These are phyloP conservation scores for Globisporangium irregulare DNA, from an alignment of 352 stramenopile genomes.

Conservation along the genomic window DNA sequence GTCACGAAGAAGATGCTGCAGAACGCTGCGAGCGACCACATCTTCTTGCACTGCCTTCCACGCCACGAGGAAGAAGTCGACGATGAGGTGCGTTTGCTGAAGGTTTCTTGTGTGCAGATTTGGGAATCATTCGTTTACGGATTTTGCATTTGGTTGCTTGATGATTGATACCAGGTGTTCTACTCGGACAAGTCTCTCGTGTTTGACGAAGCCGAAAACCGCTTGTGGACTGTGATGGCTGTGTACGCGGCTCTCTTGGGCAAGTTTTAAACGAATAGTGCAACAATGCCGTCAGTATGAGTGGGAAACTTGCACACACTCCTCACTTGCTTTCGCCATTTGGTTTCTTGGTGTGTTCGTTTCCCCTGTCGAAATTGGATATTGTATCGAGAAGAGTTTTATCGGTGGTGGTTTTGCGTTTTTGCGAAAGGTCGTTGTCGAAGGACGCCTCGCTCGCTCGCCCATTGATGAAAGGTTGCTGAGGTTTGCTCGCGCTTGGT, in stretches of 20 bases:
- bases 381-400: neutral
- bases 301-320: neutral
- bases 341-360: neutral
- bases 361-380: neutral
- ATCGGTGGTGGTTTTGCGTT: slow-evolving; percentile 9
- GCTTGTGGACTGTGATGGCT: slow-evolving; percentile 99
- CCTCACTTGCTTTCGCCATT: neutral
- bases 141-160: neutral
- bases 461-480: neutral
- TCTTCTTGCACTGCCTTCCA: slow-evolving; percentile 98
- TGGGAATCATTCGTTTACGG: neutral
- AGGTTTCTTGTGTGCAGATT: slow-evolving; percentile 1
- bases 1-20: slow-evolving; percentile 91
- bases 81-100: slow-evolving; percentile 83
- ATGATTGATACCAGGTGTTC: slow-evolving; percentile 68
- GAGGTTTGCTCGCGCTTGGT: neutral
- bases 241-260: slow-evolving; percentile 79
- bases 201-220: slow-evolving; percentile 97
- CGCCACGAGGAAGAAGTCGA: slow-evolving; percentile 96
- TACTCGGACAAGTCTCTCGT: slow-evolving; percentile 95
- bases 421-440: neutral
- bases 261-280: slow-evolving; percentile 37
- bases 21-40: slow-evolving; percentile 86
- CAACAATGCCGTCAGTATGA: neutral
- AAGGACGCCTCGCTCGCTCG: neutral